phyloP scores from a whole-genome alignment of 805 yeast genomes.

The Zygoascus flipseniorum region DNA sequence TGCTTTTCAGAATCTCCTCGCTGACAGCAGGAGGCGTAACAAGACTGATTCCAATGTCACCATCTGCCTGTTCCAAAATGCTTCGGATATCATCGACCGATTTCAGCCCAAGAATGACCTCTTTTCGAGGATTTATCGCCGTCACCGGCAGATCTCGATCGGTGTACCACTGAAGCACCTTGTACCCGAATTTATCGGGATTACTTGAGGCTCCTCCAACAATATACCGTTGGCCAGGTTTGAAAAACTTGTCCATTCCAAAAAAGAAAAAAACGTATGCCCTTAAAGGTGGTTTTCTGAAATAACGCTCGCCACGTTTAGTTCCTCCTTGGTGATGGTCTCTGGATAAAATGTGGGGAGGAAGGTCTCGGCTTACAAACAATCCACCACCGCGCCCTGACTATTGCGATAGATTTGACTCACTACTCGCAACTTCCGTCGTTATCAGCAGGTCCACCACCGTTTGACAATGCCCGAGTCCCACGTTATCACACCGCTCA shows the following conservation, averaged over 20 bases:
- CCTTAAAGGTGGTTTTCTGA: no score
- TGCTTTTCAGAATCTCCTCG: slow-evolving; percentile 34
- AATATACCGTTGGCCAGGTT: slow-evolving; percentile 44
- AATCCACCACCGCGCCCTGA: no score
- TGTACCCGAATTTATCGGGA: slow-evolving; percentile 58
- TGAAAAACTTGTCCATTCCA: slow-evolving; percentile 38
- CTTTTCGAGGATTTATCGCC: slow-evolving; percentile 56
- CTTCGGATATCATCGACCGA: slow-evolving; percentile 26
- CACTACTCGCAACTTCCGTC: no score
- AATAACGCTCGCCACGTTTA: no score
- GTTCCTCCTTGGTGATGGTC: no score
- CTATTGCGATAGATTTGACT: no score
- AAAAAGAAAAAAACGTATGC: background rate
- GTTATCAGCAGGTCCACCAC: no score
- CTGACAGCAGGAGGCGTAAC: slow-evolving; percentile 69
- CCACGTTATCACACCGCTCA: slow-evolving; percentile 47
- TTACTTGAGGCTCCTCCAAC: slow-evolving; percentile 68
- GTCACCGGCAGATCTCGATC: slow-evolving; percentile 47
- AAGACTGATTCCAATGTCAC: slow-evolving; percentile 42
- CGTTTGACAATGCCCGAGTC: background rate
- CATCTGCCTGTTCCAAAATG: slow-evolving; percentile 29
- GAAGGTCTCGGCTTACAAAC: no score
- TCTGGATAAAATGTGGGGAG: no score
- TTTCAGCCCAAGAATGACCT: slow-evolving; percentile 37
- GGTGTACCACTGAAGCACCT: slow-evolving; percentile 61